Conservation (phyloP, 2,329 filamentous ascomycete genomes). For the Ophiostoma tasmaniense region DNA sequence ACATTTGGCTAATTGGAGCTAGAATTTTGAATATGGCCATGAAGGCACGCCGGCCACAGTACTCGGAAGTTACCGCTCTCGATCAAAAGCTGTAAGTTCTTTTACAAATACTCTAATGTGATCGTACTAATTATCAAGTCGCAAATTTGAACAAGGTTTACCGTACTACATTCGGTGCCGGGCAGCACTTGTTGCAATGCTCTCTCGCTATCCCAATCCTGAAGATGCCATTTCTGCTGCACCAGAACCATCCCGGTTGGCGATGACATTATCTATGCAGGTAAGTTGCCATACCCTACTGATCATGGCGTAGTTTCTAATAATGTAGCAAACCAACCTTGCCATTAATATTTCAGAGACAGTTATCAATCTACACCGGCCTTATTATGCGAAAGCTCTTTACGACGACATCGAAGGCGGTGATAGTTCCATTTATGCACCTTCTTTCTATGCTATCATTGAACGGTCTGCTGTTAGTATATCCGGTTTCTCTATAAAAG, state of each 20-base stretch:
- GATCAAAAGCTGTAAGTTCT: not conserved
- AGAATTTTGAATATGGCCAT: conserved; percentile 15
- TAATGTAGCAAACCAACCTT: not conserved
- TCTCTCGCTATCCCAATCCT: not conserved
- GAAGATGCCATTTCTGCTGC: not conserved
- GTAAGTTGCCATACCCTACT: not conserved
- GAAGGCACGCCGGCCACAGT: conserved; percentile 10
- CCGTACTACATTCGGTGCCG: not conserved
- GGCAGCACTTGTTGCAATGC: not conserved
- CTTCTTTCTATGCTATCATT: not conserved
- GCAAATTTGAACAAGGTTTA: not conserved
- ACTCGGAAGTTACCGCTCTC: conserved; percentile 1
- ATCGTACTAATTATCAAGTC: not conserved
- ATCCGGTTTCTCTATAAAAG: not conserved
- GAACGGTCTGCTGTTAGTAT: not conserved
- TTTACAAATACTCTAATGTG: no score
- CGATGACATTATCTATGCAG: not conserved
- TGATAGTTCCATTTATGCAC: conserved; percentile 2
- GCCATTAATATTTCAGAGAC: conserved; percentile 8
- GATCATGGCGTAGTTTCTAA: not conserved
- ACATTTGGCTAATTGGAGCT: not conserved
- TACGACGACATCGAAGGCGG: conserved; percentile 8
- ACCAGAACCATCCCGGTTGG: not conserved
- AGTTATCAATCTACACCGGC: conserved; percentile 12
- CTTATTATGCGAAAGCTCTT: conserved; percentile 14